Evolutionary conservation across 805 yeast genomes (phyloP).

Genomic region (Priceomyces haplophilus): DNA sequence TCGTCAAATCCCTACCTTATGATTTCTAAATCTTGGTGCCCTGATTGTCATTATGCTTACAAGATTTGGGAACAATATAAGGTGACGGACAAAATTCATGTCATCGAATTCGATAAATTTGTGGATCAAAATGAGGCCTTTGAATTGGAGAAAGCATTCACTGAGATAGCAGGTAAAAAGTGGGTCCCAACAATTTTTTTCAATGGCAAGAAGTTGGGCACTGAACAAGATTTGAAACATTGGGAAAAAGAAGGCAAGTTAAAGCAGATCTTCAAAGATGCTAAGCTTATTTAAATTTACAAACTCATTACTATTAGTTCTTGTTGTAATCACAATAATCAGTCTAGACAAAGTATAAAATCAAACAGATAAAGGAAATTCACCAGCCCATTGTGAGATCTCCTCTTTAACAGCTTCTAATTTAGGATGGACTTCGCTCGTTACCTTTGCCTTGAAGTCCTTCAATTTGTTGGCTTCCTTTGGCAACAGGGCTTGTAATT

Average conservation of each 20-base stretch:
- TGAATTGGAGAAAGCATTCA: constrained; percentile 53
- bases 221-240: constrained; percentile 47
- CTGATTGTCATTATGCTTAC: constrained; percentile 68
- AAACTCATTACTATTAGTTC: not conserved
- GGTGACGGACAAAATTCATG: constrained; percentile 46
- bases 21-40: constrained; percentile 75
- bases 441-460: constrained; percentile 86
- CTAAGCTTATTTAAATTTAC: constrained; percentile 12
- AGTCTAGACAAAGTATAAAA: not conserved
- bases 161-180: constrained; percentile 53
- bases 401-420: constrained; percentile 68
- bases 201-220: constrained; percentile 57
- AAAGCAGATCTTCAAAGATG: constrained; percentile 30
- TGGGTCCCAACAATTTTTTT: constrained; percentile 72
- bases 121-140: constrained; percentile 46
- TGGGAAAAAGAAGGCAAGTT: constrained; percentile 34
- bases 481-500: constrained; percentile 77
- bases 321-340: constrained; percentile 1
- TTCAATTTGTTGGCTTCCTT: constrained; percentile 91
- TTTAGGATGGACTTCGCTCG: constrained; percentile 64
- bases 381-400: constrained; percentile 88
- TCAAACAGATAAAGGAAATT: constrained; percentile 57
- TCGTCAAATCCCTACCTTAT: constrained; percentile 47
- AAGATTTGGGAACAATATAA: constrained; percentile 52
- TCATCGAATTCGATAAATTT: constrained; percentile 62